Evolutionary conservation across 208 protist genomes (phyloP).

Genomic region (Trypanosoma theileri): DNA sequence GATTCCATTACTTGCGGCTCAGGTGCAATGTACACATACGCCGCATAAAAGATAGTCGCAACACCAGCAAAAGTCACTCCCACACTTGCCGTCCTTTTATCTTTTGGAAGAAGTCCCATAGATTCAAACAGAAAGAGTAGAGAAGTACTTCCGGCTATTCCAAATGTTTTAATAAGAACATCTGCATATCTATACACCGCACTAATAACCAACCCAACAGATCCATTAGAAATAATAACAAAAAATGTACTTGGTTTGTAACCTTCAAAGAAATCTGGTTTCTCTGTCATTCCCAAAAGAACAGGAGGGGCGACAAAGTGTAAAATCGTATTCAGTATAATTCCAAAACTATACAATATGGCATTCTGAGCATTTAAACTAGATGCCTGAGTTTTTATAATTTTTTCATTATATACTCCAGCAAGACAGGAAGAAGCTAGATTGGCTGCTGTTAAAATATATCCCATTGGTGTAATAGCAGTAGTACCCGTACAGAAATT

Average conservation of each 20-base stretch:
- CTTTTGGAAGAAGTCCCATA: conserved; percentile 11
- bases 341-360: conserved; percentile 19
- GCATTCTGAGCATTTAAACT: conserved; percentile 24
- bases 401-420: conserved; percentile 25
- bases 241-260: not conserved
- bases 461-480: not conserved
- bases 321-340: conserved; percentile 7
- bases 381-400: conserved; percentile 17
- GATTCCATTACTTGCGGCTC: not conserved
- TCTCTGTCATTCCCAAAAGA: not conserved
- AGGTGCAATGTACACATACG: conserved; percentile 20
- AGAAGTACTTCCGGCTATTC: conserved; percentile 14
- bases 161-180: conserved; percentile 28
- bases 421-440: conserved; percentile 15
- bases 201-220: conserved; percentile 19
- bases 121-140: conserved; percentile 17
- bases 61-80: not conserved
- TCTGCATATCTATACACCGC: conserved; percentile 27
- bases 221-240: conserved; percentile 17
- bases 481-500: conserved; percentile 17
- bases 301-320: conserved; percentile 2
- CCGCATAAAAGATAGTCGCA: conserved; percentile 15
- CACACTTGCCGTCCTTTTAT: not conserved
- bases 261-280: conserved; percentile 18
- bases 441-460: conserved; percentile 8